Evolutionary conservation across 768 basidiomycete genomes (phyloP), one percentile per base, ranked within the genome.

Genomic region (Suillus alpinus): DNA sequence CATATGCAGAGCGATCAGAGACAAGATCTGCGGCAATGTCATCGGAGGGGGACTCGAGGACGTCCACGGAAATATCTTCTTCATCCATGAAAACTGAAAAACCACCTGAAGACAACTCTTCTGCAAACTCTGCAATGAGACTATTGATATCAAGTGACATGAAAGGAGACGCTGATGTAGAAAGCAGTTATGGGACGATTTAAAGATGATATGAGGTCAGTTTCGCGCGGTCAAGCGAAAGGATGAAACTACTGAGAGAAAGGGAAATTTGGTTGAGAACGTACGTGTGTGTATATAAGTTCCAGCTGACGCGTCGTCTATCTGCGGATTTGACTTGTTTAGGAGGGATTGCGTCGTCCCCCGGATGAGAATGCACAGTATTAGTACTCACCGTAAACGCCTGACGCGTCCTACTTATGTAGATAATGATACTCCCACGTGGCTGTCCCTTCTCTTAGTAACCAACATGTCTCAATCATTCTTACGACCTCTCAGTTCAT

Each of bases 41-140:
- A 52, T 75, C 72, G 50, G 69, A 53, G 44, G 80, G 79, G 4
- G 79, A 77, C 58, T 79, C 79, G 41, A 77, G 73, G 41, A 78
- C 75, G 34, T 75, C 70, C 55, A 83, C 69, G 47, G 82, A 79
- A 36, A 82, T 72, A 57, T 83, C 83, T 66, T 86, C 86, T 56
- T 86, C 84, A 44, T 88, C 86, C 86, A 88, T 84, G 57, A 64
- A 61, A 20, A 67, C 59, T 9, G 71, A 65, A 40, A 73, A 47
- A 58, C 44, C 67, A 59, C 67, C 67, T 52, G 65, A 65, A 43
- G 58, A 60, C 41, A 55, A 12, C 47, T 59, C 52, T n/a, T 62
- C 62, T 63, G 52, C 58, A 59, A 71, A 36, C 56, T 73, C 69
- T 20, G 71, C 46, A 58, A 74, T 47, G 49, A 72, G 65, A 59